These are phyloP conservation scores for Beauveria bassiana DNA, from an alignment of 2,329 filamentous ascomycete genomes.

Conservation along the genomic window DNA sequence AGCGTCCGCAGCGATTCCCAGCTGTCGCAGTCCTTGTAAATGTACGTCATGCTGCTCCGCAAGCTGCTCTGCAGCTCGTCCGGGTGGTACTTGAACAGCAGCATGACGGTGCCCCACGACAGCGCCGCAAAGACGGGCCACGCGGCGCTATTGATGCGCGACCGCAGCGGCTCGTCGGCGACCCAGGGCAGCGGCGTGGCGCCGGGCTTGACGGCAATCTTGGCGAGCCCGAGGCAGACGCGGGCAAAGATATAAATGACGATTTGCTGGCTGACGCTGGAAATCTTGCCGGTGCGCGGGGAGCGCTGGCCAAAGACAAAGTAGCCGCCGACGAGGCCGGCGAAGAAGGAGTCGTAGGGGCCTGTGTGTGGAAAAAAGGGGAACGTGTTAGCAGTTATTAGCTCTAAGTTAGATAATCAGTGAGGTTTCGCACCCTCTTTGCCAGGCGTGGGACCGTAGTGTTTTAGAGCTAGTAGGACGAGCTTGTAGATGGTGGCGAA, in stretches of 20 bases:
- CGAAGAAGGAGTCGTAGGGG: constrained; percentile 75
- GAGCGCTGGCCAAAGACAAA: constrained; percentile 72
- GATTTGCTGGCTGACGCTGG: constrained; percentile 89
- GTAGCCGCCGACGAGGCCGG: constrained; percentile 85
- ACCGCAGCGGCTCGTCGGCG: constrained; percentile 39
- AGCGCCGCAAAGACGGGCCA: constrained; percentile 90
- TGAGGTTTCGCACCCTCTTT: constrained; percentile 41
- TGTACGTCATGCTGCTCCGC: constrained; percentile 94
- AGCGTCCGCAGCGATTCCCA: constrained; percentile 86
- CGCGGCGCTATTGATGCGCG: constrained; percentile 57
- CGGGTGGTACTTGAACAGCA: constrained; percentile 85
- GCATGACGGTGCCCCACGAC: constrained; percentile 93
- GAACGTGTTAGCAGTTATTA: not conserved
- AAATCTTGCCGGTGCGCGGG: constrained; percentile 58
- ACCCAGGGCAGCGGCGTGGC: constrained; percentile 39
- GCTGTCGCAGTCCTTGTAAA: constrained; percentile 81
- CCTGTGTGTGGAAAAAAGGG: constrained; percentile 29
- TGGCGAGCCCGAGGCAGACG: constrained; percentile 76
- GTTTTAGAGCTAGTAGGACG: constrained; percentile 66
- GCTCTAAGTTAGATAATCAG: not conserved
- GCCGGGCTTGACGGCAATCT: constrained; percentile 65
- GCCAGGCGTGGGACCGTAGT: constrained; percentile 48
- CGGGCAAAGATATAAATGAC: constrained; percentile 96
- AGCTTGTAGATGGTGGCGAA: constrained; percentile 90
- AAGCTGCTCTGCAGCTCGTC: constrained; percentile 86